Evolutionary conservation across 345 rosid species (phyloP), one percentile per base, ranked within the genome.

Genomic region (Brassica carinata): DNA sequence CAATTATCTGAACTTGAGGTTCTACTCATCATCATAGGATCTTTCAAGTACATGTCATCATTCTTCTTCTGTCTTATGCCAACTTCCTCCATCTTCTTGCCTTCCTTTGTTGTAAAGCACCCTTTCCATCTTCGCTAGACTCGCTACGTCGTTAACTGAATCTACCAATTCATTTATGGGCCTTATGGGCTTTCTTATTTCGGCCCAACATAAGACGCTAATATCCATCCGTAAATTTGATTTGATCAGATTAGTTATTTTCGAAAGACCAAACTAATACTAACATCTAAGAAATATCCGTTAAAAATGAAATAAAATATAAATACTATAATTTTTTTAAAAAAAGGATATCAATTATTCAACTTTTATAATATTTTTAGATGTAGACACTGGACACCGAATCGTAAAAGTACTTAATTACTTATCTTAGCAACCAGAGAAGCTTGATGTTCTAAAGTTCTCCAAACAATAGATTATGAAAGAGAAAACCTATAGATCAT

Each of bases 1-100:
- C 96, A 89, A 81, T 90, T 90, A 76, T 90, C 97, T 55, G 94
- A 91, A 83, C 76, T 93, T 40, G 97, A 89, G 78, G 88, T 80
- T 78, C 90, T 85, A 71, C 88, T 85, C 64, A 74, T 79, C 77
- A 31, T 31, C 58, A 76, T 59, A 62, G 84, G 83, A 84, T 90
- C 87, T 69, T 75, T 80, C 5, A 11, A 74, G 61, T 23, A 51
- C 34, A 30, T 29, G 65, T 48, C 75, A 36, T 69, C 86, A 27
- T 64, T 8, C 10, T 43, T n/a, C n/a, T n/a, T 43, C 51, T 43
- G 14, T 43, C 51, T 43, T 10, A 10, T 3, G 51, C 51, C 14
- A 40, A 10, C 48, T 40, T 40, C 55, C 17, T 51, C 58, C 58
- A 53, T 53, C 18, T n/a, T 53, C 58, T 53, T 53, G 58, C 58